A percentile compares a stretch with the other conserved stretches of the same genome.
Evolutionary conservation across 2,329 filamentous ascomycete genomes (phyloP).

Genomic region (Scytalidium sp.): DNA sequence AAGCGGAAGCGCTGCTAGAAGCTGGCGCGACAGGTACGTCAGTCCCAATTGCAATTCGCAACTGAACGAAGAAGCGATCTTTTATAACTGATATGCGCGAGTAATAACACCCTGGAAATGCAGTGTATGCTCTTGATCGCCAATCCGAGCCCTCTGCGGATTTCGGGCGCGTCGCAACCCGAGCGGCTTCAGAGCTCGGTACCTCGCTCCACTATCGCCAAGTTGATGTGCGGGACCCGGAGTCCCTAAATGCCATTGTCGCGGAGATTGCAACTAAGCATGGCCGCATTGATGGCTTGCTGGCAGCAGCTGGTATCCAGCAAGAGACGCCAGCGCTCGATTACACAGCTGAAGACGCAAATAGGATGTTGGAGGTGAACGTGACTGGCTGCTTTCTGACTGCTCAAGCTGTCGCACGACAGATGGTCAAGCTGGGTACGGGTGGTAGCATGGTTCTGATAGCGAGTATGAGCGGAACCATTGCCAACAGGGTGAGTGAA

Average conservation of each 20-base stretch:
- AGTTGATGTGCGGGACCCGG: constrained; percentile 75
- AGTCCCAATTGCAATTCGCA: not conserved
- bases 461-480: constrained; percentile 66
- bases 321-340: constrained; percentile 82
- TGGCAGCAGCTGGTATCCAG: constrained; percentile 70
- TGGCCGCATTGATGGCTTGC: constrained; percentile 74
- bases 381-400: constrained; percentile 84
- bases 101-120: no score
- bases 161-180: constrained; percentile 56
- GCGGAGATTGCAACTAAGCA: constrained; percentile 66
- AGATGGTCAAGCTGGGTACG: constrained; percentile 60
- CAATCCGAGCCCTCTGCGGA: constrained; percentile 45
- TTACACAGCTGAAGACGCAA: constrained; percentile 70
- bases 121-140: constrained; percentile 24
- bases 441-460: constrained; percentile 64
- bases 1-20: constrained; percentile 71
- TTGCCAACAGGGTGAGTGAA: constrained; percentile 63
- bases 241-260: constrained; percentile 63
- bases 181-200: constrained; percentile 38
- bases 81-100: no score
- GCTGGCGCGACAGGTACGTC: constrained; percentile 63
- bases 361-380: constrained; percentile 81
- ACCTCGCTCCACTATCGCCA: constrained; percentile 67
- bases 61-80: no score
- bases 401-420: constrained; percentile 80